Percentiles rank a stretch among this genome's conserved stretches.
phyloP scores from a whole-genome alignment of 345 rosid species.

The Heritiera littoralis region DNA sequence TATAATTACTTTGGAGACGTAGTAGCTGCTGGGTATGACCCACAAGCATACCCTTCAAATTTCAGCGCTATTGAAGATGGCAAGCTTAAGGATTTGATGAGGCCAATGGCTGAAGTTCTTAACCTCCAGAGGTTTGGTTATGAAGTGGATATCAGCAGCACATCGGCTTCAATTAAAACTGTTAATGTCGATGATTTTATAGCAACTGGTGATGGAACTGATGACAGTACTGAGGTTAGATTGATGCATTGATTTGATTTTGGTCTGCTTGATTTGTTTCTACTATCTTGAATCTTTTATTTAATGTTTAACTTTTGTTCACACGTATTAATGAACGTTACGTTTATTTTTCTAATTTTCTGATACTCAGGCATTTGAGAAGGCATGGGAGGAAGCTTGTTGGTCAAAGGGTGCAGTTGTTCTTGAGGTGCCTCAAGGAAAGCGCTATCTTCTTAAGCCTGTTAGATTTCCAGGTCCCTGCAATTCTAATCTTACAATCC shows the following conservation, averaged over 20 bases:
- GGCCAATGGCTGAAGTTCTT: neutral
- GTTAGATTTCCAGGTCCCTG: constrained; percentile 72
- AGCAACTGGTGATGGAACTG: constrained; percentile 54
- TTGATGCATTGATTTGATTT: neutral
- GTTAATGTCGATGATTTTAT: constrained; percentile 57
- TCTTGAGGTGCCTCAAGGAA: constrained; percentile 51
- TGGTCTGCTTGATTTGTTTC: neutral
- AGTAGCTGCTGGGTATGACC: constrained; percentile 13
- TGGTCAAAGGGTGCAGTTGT: constrained; percentile 42
- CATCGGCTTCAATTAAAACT: constrained; percentile 15
- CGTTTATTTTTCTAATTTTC: neutral
- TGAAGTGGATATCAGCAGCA: neutral
- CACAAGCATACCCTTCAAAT: constrained; percentile 18
- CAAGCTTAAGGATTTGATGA: neutral
- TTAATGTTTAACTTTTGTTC: too few relatives aligned
- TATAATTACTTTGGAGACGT: constrained; percentile 2
- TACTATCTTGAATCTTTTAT: too few relatives aligned
- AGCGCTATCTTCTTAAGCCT: constrained; percentile 50
- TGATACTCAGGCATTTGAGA: constrained; percentile 54
- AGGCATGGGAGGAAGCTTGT: constrained; percentile 82
- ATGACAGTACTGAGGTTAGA: constrained; percentile 62
- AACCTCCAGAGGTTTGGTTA: neutral
- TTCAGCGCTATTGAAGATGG: constrained; percentile 10
- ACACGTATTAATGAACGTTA: neutral
- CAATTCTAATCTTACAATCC: constrained; percentile 47